These are phyloP conservation scores for Solanum sejunctum DNA, from an alignment of 257 asterid genomes.

Conservation along the genomic window DNA sequence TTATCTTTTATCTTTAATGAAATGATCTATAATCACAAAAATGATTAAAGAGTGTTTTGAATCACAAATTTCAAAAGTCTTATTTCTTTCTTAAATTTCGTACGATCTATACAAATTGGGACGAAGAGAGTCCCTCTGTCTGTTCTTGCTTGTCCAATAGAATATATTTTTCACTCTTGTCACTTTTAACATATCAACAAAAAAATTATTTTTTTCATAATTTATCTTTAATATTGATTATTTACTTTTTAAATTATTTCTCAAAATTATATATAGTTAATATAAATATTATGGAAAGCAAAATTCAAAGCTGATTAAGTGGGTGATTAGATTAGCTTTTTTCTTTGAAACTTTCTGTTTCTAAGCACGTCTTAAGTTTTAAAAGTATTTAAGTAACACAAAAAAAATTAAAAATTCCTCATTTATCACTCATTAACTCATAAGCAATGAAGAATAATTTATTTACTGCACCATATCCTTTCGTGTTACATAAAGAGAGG, in stretches of 20 bases:
- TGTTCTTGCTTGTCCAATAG: not conserved
- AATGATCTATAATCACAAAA: not conserved
- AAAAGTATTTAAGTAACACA: too few species aligned
- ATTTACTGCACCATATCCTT: too few species aligned
- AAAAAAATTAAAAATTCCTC: too few species aligned
- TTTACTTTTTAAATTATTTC: not conserved
- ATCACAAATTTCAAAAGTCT: not conserved
- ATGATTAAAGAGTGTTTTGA: not conserved
- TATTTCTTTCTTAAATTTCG: too few species aligned
- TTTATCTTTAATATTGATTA: not conserved
- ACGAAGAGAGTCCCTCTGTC: not conserved
- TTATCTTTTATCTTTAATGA: too few species aligned
- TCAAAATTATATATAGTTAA: not conserved
- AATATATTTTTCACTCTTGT: not conserved
- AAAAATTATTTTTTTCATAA: not conserved
- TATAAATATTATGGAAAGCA: not conserved
- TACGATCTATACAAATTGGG: rapidly evolving
- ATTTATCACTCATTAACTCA: too few species aligned
- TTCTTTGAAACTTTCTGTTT: too few species aligned
- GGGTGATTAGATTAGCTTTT: too few species aligned
- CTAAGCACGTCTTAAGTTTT: too few species aligned
- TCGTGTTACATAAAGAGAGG: too few species aligned
- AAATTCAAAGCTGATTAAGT: too few species aligned
- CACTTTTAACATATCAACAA: not conserved
- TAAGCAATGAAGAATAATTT: too few species aligned